Evolutionary conservation across 78 protist species (phyloP), one percentile per base, ranked within the genome.

Genomic region (Anaeramoeba flamelloides): DNA sequence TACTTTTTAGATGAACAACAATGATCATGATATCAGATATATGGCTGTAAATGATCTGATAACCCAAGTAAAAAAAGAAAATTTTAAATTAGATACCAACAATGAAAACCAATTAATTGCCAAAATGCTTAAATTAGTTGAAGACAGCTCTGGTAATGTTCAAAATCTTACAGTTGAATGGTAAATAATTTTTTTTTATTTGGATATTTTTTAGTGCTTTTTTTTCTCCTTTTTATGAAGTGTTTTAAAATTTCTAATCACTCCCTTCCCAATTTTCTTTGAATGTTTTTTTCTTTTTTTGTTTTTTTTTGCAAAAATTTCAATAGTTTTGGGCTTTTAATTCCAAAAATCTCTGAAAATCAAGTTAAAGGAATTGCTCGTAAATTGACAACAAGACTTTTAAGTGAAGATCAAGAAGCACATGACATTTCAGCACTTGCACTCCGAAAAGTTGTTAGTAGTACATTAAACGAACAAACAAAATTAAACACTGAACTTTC

Each of bases 121-220:
- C 32, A 32, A 34, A 38, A 8, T 17, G 34, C 2, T 69, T 12
- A 40, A 83, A 80, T 38, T 31, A 36, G 40, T 85, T 1, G 80
- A 76, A 39, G 86, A 84, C 76, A 1, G 17, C 36, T 0, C 78
- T 2, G 0, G 36, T 0, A 86, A 86, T 31, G 87, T 86, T 34
- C 87, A 85, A 83, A 82, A 83, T n/a, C 81, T 36, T 26, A 86
- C 88, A 1, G 88, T 86, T 37, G 81, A 85, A 40, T 81, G 85
- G 64, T 81, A 34, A 34, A 77, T n/a, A n/a, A n/a, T n/a, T n/a
- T n/a, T n/a, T n/a, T n/a, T n/a, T n/a, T n/a, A n/a, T n/a, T n/a
- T n/a, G n/a, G n/a, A n/a, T n/a, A n/a, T n/a, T n/a, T n/a, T n/a
- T n/a, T n/a, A n/a, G n/a, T n/a, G n/a, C n/a, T n/a, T n/a, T n/a